Evolutionary conservation across 106 monocot genomes (phyloP).

Genomic region (Allium cepa): DNA sequence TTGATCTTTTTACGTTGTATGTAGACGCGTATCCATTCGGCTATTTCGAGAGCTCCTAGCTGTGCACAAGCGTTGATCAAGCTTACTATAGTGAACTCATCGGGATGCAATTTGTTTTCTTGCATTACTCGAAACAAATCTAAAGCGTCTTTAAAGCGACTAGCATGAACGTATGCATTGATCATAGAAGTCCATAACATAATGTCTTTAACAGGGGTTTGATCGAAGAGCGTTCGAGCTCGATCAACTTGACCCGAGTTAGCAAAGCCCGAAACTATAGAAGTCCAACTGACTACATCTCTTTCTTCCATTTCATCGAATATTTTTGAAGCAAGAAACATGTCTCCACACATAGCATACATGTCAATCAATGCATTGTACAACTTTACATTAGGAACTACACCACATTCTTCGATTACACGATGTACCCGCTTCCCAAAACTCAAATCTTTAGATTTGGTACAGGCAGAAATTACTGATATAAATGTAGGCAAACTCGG

Average conservation of each 20-base stretch:
- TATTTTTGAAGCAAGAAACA: slow-evolving; percentile 26
- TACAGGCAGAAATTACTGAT: slow-evolving; percentile 46
- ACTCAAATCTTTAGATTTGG: slow-evolving; percentile 32
- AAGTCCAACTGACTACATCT: slow-evolving; percentile 52
- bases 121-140: slow-evolving; percentile 51
- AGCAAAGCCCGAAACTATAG: slow-evolving; percentile 32
- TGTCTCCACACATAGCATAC: slow-evolving; percentile 47
- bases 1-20: slow-evolving; percentile 38
- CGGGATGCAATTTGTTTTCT: slow-evolving; percentile 18
- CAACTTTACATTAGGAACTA: slow-evolving; percentile 21
- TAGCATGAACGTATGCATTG: slow-evolving; percentile 36
- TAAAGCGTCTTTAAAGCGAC: slow-evolving; percentile 49
- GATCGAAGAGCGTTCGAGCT: slow-evolving; percentile 46
- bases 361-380: slow-evolving; percentile 50
- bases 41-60: slow-evolving; percentile 56
- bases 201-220: slow-evolving; percentile 51
- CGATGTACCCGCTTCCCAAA: slow-evolving; percentile 37
- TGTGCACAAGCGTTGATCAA: slow-evolving; percentile 77
- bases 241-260: slow-evolving; percentile 35
- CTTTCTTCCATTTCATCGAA: slow-evolving; percentile 34
- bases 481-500: slow-evolving; percentile 31
- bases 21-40: slow-evolving; percentile 54
- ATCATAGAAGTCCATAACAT: slow-evolving; percentile 68
- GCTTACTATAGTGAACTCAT: slow-evolving; percentile 55
- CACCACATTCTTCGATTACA: slow-evolving; percentile 1